Conservation (phyloP, 176 grass and related monocot species). For the Lolium multiflorum region DNA sequence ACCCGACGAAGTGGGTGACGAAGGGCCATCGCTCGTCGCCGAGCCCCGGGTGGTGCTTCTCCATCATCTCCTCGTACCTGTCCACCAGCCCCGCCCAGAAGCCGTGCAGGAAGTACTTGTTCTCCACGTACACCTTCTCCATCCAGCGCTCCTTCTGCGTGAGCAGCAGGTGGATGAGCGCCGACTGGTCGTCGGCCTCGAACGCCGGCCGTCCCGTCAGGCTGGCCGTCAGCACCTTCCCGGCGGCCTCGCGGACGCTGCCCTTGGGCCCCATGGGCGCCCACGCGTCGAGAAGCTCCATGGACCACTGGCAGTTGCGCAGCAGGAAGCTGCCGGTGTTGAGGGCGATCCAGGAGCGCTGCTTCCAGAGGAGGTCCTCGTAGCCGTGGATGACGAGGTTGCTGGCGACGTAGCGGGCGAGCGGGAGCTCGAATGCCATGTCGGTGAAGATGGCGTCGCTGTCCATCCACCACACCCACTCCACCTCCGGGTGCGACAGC, state of each 20-base stretch:
- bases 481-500: slow-evolving; percentile 82
- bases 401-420: slow-evolving; percentile 46
- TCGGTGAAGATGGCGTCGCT: slow-evolving; percentile 75
- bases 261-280: slow-evolving; percentile 71
- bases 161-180: slow-evolving; percentile 73
- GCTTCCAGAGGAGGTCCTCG: slow-evolving; percentile 49
- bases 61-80: slow-evolving; percentile 65
- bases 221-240: slow-evolving; percentile 52
- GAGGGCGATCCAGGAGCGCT: slow-evolving; percentile 61
- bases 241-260: slow-evolving; percentile 55
- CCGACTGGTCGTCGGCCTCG: slow-evolving; percentile 90
- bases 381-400: slow-evolving; percentile 72
- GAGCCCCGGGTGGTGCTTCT: slow-evolving; percentile 71
- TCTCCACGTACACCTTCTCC: slow-evolving; percentile 74
- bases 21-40: slow-evolving; percentile 86
- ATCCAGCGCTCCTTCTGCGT: slow-evolving; percentile 63
- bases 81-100: slow-evolving; percentile 65
- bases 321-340: slow-evolving; percentile 77
- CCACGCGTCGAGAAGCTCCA: slow-evolving; percentile 78
- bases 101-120: slow-evolving; percentile 70
- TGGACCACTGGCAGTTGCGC: slow-evolving; percentile 88
- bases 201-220: slow-evolving; percentile 60
- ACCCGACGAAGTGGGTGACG: slow-evolving; percentile 74
- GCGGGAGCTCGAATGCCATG: slow-evolving; percentile 81
- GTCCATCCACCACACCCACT: slow-evolving; percentile 96